Evolutionary conservation across 768 basidiomycete species (phyloP).

Genomic region (Phaeolepiota aurea): DNA sequence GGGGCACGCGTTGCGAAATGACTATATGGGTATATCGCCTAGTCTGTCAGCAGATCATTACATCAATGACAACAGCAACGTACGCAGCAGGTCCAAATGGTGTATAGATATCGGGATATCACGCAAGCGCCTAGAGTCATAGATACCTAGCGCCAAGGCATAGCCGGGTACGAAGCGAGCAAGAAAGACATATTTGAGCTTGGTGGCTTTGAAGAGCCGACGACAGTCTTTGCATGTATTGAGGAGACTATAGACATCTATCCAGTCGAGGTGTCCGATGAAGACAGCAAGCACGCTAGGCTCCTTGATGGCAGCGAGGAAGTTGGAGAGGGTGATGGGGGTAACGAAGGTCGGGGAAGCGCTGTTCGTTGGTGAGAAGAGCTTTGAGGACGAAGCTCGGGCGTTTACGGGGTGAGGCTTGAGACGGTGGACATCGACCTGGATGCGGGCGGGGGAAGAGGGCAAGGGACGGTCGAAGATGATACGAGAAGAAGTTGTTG

Average conservation of each 20-base stretch:
- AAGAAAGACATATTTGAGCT: slow-evolving; percentile 30
- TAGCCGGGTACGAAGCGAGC: slow-evolving; percentile 54
- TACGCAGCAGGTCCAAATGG: slow-evolving; percentile 61
- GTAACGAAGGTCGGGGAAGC: slow-evolving; percentile 12
- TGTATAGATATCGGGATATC: slow-evolving; percentile 44
- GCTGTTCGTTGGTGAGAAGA: slow-evolving; percentile 8
- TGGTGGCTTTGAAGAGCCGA: slow-evolving; percentile 17
- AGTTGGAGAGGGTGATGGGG: slow-evolving; percentile 4
- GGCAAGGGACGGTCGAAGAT: too few species aligned
- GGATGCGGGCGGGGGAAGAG: too few species aligned
- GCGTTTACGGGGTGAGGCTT: neutral
- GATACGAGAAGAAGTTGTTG: too few species aligned
- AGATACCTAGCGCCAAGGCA: slow-evolving; percentile 27
- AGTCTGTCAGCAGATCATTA: slow-evolving; percentile 7
- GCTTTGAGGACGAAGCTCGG: neutral
- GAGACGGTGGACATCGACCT: slow-evolving; percentile 6
- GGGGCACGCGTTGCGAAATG: slow-evolving; percentile 51
- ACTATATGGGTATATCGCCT: slow-evolving; percentile 27
- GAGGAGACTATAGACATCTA: slow-evolving; percentile 27
- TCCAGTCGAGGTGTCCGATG: slow-evolving; percentile 27
- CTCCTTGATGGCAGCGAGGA: slow-evolving; percentile 11
- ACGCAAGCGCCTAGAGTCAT: slow-evolving; percentile 30
- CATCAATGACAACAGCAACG: slow-evolving; percentile 3
- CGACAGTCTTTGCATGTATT: slow-evolving; percentile 24
- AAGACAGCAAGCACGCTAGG: slow-evolving; percentile 17